Conservation (phyloP, 345 rosid genomes). For the Citrus inodora region DNA sequence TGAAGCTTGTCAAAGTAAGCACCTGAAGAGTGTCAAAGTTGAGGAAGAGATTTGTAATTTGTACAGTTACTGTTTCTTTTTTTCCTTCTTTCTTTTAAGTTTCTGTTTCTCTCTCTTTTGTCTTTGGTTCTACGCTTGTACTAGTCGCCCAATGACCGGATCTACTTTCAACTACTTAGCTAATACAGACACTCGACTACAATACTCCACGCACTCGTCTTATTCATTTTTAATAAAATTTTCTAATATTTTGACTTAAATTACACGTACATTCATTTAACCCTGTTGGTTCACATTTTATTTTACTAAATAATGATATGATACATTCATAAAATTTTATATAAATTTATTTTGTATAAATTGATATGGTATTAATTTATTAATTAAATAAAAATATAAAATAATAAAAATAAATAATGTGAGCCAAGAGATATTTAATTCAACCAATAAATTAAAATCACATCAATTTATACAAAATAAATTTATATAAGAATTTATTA, state of each 20-base stretch:
- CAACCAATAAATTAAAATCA: fast-evolving
- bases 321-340: fast-evolving
- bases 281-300: fast-evolving
- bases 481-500: too few relatives aligned
- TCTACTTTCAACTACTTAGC: background rate
- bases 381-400: too few relatives aligned
- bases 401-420: too few relatives aligned
- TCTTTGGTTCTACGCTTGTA: background rate
- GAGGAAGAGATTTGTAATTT: background rate
- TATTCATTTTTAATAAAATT: too few relatives aligned
- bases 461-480: too few relatives aligned
- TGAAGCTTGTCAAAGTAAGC: background rate
- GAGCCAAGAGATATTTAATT: too few relatives aligned
- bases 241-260: too few relatives aligned
- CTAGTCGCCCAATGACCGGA: background rate
- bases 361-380: too few relatives aligned
- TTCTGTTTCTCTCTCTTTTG: background rate
- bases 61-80: background rate
- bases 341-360: too few relatives aligned
- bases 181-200: background rate
- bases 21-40: background rate
- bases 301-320: too few relatives aligned
- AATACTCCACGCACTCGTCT: background rate
- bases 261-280: too few relatives aligned
- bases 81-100: background rate